Evolutionary conservation across 106 monocot species (phyloP), one percentile per base, ranked within the genome.

Genomic region (Iris macrosiphon): DNA sequence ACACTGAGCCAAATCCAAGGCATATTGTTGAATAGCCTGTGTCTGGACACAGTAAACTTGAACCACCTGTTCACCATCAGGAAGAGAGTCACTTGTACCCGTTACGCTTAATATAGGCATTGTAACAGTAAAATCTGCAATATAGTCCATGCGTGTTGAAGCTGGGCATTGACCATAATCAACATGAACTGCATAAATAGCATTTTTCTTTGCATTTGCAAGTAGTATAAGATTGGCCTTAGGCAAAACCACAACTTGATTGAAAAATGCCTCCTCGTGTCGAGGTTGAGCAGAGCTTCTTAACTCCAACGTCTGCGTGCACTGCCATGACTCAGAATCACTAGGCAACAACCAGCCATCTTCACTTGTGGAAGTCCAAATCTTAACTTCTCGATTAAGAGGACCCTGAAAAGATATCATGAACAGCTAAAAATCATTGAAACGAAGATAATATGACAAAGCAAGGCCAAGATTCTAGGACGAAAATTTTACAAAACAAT

Each of bases 61-160:
- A 54, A 98, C 83, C 34, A 87, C 66, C 35, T 90, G 90, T 32
- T 90, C 87, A 11, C 74, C 74, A 69, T 89, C 80, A 52, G 79
- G 63, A 14, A 77, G 57, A n/a, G 21, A 72, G 15, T 90, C 79
- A 54, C 71, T 74, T 52, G 90, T 87, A 52, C 80, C 90, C 1
- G 91, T 98, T 17, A 98, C 72, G 75, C 96, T 98, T 66, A 98
- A 64, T 62, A 98, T 98, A 11, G 96, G 96, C 96, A 98, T 98
- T 49, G 90, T 72, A 42, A 98, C 96, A 49, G 90, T 91, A 67
- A 98, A 98, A 62, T 90, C 96, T 62, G 96, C 72, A 44, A 98
- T 68, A 52, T 80, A 98, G 55, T 91, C 90, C 90, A 98, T 80
- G 16, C 70, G 74, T 26, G 90, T 98, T 30, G 90, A 71, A 59